phyloP scores from a whole-genome alignment of 495 filamentous ascomycete species.

The Geoglossum glabrum region DNA sequence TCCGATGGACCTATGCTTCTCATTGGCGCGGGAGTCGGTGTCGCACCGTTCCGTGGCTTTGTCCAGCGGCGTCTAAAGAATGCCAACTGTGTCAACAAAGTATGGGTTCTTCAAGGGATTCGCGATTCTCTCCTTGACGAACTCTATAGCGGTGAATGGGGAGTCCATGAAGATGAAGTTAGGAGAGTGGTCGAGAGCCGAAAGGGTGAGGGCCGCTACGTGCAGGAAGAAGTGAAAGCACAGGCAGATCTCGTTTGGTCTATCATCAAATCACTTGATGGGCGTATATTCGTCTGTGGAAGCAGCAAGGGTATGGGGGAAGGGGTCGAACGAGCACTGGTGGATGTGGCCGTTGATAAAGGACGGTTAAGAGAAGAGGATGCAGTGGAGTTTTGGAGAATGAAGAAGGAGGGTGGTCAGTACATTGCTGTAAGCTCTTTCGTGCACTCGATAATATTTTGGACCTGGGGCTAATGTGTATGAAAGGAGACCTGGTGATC shows the following conservation, averaged over 20 bases:
- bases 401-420: slow-evolving; percentile 68
- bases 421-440: slow-evolving; percentile 56
- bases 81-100: slow-evolving; percentile 96
- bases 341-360: slow-evolving; percentile 65
- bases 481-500: not conserved
- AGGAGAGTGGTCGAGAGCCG: slow-evolving; percentile 86
- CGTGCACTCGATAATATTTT: not conserved
- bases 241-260: slow-evolving; percentile 95
- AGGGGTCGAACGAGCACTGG: slow-evolving; percentile 66
- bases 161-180: slow-evolving; percentile 77
- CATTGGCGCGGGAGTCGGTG: slow-evolving; percentile 88
- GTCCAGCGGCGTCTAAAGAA: slow-evolving; percentile 87
- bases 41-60: slow-evolving; percentile 93
- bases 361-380: slow-evolving; percentile 54
- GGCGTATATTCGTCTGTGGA: slow-evolving; percentile 87
- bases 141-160: slow-evolving; percentile 90
- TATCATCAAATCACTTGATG: slow-evolving; percentile 82
- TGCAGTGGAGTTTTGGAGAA: slow-evolving; percentile 54
- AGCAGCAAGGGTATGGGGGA: slow-evolving; percentile 93
- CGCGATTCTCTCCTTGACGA: slow-evolving; percentile 84
- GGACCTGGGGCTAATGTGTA: not conserved
- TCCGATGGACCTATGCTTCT: slow-evolving; percentile 92
- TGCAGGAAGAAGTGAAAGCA: slow-evolving; percentile 66
- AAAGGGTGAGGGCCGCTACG: slow-evolving; percentile 53
- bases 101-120: slow-evolving; percentile 96